Evolutionary conservation across 75 land plant genomes (phyloP), one percentile per base, ranked within the genome.

Genomic region (Selaginella tamariscina): DNA sequence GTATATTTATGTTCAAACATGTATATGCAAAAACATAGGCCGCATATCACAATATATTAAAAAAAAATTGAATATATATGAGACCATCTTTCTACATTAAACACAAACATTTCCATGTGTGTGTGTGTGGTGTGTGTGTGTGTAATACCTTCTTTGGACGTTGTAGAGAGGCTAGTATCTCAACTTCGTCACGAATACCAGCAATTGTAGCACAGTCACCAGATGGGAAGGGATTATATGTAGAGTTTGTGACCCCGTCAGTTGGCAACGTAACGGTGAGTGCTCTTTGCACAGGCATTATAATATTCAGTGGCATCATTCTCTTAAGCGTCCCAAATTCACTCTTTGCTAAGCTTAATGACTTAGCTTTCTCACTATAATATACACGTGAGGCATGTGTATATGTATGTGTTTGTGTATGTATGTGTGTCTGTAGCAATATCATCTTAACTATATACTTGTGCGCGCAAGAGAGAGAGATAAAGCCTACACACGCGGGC

Each of bases 271-370:
- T 84, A 24, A 91, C 92, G 64, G 97, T 84, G 49, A 95, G 86
- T 68, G 99, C 90, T 68, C 82, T 82, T 66, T 95, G 99, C 29
- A 86, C 80, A 13, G 99, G 99, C 96, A 95, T 83, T n/a, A 95
- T 82, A 33, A 95, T 83, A 27, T 77, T 85, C 29, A 91, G 77
- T 32, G 99, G 99, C 99, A 95, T 91, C 97, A 95, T 95, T 59
- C 99, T 73, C 68, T 95, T 95, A 67, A 95, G 71, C 28, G 86
- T 78, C 78, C 96, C 78, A 33, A 94, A 94, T 32, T 95, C 99
- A 54, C 49, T 39, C 15, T 77, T 81, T 65, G 77, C 69, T 30
- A 95, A 77, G 63, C 79, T 95, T 30, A 95, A 79, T 2, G 81
- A 80, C 39, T 71, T 84, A 27, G 96, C 71, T 65, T 86, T 95